Percentiles rank a stretch among this genome's conserved stretches.
Evolutionary conservation across 2,329 filamentous ascomycete species (phyloP).

Genomic region (Trichoderma arundinaceum): DNA sequence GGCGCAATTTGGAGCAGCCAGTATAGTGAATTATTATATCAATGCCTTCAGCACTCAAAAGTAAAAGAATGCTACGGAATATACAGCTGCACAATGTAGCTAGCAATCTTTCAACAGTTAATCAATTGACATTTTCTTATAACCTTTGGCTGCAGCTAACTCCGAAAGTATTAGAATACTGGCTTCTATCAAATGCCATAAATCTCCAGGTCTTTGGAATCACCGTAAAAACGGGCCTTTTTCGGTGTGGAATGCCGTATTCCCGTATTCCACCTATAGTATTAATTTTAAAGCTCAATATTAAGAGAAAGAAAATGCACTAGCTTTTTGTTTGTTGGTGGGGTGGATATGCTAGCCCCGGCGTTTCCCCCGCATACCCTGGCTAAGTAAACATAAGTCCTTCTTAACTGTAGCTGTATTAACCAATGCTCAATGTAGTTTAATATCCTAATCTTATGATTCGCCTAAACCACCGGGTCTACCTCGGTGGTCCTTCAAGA

Average conservation of each 20-base stretch:
- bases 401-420: no score
- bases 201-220: neutral
- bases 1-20: no score
- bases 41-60: no score
- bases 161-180: neutral
- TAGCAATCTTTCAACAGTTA: no score
- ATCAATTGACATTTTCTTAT: no score
- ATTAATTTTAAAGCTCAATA: neutral
- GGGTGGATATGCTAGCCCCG: neutral
- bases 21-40: no score
- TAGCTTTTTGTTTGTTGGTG: neutral
- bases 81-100: no score
- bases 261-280: neutral
- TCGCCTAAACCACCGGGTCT: neutral
- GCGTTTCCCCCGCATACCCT: neutral
- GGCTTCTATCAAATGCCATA: neutral
- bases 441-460: neutral
- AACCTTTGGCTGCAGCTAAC: no score
- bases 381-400: neutral
- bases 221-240: slow-evolving; percentile 15
- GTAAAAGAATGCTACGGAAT: no score
- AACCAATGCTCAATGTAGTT: neutral
- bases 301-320: neutral
- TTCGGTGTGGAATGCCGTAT: neutral
- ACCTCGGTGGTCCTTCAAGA: slow-evolving; percentile 8